phyloP scores from a whole-genome alignment of 2,329 filamentous ascomycete genomes.

The Colletotrichum cordylinicola region DNA sequence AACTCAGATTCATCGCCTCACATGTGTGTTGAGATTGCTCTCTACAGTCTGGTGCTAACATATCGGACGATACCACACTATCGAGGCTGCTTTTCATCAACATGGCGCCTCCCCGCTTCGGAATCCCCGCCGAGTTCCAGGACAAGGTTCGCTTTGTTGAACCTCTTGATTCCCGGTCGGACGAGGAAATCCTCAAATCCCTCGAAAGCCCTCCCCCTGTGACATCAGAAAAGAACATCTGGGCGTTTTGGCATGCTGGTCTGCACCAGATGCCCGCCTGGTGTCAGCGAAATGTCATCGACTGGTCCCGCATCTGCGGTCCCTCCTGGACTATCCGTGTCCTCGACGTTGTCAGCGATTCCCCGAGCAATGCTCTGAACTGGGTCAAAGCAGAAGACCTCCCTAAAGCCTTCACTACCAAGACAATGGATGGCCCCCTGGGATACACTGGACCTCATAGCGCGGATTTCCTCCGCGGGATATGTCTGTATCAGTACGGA shows the following conservation, averaged over 20 bases:
- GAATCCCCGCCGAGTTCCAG: not conserved
- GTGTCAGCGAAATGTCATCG: slow-evolving; percentile 43
- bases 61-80: not conserved
- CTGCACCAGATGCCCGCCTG: slow-evolving; percentile 38
- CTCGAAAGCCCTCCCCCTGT: slow-evolving; percentile 33
- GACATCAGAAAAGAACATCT: slow-evolving; percentile 48
- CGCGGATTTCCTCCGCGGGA: slow-evolving; percentile 46
- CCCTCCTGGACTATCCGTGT: slow-evolving; percentile 46
- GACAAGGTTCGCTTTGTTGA: not conserved
- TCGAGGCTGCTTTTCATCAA: not conserved
- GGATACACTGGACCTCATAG: slow-evolving; percentile 39
- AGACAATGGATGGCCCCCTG: slow-evolving; percentile 45
- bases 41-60: not conserved
- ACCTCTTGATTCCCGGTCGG: slow-evolving; percentile 19
- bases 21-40: not conserved
- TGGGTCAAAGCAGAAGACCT: slow-evolving; percentile 31
- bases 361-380: slow-evolving; percentile 41
- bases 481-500: slow-evolving; percentile 41
- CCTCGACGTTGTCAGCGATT: slow-evolving; percentile 39
- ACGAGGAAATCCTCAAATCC: slow-evolving; percentile 33
- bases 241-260: slow-evolving; percentile 50
- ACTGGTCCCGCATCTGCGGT: slow-evolving; percentile 44
- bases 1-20: not conserved
- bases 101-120: not conserved
- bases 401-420: slow-evolving; percentile 27